Percentiles rank a stretch among this genome's conserved stretches.
Conservation (phyloP, 352 stramenopile species). For the Phytophthora macrochlamydospora region DNA sequence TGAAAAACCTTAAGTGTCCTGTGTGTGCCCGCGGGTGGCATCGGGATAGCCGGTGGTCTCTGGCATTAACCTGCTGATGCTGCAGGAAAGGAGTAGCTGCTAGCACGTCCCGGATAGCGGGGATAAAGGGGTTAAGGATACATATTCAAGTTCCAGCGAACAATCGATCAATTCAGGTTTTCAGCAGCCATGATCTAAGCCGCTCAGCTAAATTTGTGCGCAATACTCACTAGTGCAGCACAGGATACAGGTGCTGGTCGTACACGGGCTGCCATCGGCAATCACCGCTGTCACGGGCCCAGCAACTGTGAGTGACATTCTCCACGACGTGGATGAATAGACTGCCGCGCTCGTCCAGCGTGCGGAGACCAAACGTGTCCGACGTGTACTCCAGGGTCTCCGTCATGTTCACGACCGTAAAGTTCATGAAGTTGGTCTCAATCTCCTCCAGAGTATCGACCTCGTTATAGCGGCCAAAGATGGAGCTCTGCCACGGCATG, state of each 20-base stretch:
- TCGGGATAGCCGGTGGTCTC: too few species aligned
- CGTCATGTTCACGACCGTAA: constrained; percentile 38
- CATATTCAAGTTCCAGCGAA: too few species aligned
- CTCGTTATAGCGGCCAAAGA: constrained; percentile 46
- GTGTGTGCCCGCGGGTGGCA: too few species aligned
- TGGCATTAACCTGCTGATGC: too few species aligned
- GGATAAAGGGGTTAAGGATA: too few species aligned
- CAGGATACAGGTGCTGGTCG: constrained; percentile 19
- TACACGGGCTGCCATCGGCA: constrained; percentile 27
- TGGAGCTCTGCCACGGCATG: constrained; percentile 45
- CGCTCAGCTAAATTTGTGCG: too few species aligned
- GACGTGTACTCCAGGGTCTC: constrained; percentile 40
- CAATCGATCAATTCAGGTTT: too few species aligned
- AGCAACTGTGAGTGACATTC: constrained; percentile 22
- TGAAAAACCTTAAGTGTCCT: too few species aligned
- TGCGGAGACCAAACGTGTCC: constrained; percentile 43
- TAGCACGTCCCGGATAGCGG: too few species aligned
- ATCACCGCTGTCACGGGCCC: not conserved
- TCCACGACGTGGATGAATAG: constrained; percentile 30
- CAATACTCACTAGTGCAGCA: not conserved
- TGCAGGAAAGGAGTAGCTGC: too few species aligned
- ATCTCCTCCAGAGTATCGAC: constrained; percentile 38
- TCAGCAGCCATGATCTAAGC: too few species aligned
- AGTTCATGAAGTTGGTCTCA: constrained; percentile 30
- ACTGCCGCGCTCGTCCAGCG: constrained; percentile 32